phyloP scores from a whole-genome alignment of 2,329 filamentous ascomycete genomes.

The Nemania abortiva region DNA sequence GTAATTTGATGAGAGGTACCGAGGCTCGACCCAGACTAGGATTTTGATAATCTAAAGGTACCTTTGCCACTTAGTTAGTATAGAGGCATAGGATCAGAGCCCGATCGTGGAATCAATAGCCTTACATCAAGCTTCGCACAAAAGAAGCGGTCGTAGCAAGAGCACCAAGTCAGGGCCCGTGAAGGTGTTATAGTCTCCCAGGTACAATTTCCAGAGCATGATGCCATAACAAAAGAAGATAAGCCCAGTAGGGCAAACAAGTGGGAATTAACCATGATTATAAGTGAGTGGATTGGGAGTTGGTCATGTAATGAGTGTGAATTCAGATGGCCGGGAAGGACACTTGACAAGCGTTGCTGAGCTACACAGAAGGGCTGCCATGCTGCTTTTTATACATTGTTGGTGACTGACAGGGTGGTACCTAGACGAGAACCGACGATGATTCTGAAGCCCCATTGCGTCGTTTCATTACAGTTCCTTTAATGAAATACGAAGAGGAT shows the following conservation, averaged over 20 bases:
- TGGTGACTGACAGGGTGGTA: not conserved
- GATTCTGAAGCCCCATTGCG: not conserved
- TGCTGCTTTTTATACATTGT: constrained; percentile 18
- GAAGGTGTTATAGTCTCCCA: constrained; percentile 33
- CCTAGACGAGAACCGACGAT: not conserved
- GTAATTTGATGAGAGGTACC: constrained; percentile 33
- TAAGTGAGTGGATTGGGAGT: not conserved
- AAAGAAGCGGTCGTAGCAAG: constrained; percentile 29
- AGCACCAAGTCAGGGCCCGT: constrained; percentile 26
- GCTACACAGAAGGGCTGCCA: not conserved
- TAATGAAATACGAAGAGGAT: constrained; percentile 10
- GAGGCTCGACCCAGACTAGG: constrained; percentile 23
- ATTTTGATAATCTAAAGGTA: constrained; percentile 30
- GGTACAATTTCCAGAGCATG: constrained; percentile 29
- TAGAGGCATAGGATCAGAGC: not conserved
- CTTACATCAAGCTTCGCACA: constrained; percentile 34
- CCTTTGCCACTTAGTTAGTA: constrained; percentile 13
- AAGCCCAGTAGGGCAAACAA: constrained; percentile 12
- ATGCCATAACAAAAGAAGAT: constrained; percentile 1
- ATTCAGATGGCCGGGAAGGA: not conserved
- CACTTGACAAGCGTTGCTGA: not conserved
- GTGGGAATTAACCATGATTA: not conserved
- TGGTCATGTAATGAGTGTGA: not conserved
- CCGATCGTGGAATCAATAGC: not conserved
- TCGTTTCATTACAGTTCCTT: constrained; percentile 6